Conservation (phyloP, 2,329 filamentous ascomycete genomes). For the Fusarium drepaniforme region DNA sequence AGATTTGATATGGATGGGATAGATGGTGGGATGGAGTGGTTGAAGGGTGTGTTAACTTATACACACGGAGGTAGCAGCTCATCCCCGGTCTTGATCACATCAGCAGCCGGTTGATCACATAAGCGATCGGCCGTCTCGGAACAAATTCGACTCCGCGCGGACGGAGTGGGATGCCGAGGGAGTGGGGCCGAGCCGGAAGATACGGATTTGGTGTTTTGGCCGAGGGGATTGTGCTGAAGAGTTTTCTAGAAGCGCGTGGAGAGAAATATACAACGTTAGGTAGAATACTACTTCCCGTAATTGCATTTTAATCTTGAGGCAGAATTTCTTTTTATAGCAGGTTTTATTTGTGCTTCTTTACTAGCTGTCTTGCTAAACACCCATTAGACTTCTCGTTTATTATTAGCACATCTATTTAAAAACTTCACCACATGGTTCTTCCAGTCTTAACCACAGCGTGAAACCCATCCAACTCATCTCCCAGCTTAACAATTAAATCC, state of each 20-base stretch:
- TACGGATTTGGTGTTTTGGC: not conserved
- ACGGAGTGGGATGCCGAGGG: conserved; percentile 34
- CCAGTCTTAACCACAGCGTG: not conserved
- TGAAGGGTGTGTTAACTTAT: conserved; percentile 1
- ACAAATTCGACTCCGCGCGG: conserved; percentile 10
- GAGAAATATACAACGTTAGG: not conserved
- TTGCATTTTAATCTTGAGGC: not conserved
- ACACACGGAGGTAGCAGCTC: conserved; percentile 13
- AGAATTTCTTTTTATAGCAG: not conserved
- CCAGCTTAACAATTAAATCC: not conserved
- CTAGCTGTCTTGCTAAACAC: not conserved
- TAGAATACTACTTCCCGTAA: not conserved
- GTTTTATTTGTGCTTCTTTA: not conserved
- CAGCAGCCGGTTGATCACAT: conserved; percentile 28
- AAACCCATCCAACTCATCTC: not conserved
- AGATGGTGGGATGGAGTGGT: not conserved
- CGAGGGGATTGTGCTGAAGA: not conserved
- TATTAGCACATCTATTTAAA: not conserved
- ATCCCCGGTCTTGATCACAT: conserved; percentile 16
- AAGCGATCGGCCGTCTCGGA: conserved; percentile 16
- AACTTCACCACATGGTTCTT: not conserved
- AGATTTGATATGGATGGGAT: not conserved
- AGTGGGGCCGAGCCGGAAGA: not conserved
- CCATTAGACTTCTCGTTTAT: not conserved
- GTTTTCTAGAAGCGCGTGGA: not conserved